These are phyloP conservation scores for Coemansia brasiliensis DNA, from an alignment of 192 early-diverging fungal species.

Conservation along the genomic window DNA sequence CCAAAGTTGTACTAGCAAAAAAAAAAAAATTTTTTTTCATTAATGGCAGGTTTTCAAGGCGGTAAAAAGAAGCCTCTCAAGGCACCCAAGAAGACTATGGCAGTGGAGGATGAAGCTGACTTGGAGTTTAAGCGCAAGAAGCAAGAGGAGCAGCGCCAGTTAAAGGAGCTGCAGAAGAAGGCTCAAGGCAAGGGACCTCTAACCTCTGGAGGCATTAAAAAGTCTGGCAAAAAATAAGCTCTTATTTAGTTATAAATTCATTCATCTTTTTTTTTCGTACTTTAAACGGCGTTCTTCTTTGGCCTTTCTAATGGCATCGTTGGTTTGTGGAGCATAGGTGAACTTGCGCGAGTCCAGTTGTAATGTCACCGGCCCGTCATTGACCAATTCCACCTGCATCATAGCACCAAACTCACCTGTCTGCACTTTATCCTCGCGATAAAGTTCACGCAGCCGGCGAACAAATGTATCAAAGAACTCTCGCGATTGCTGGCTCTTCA, in stretches of 20 bases:
- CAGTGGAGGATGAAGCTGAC: conserved; percentile 74
- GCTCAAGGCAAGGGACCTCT: conserved; percentile 63
- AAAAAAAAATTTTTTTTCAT: background rate
- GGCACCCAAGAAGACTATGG: conserved; percentile 69
- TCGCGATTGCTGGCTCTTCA: conserved; percentile 68
- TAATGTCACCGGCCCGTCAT: conserved; percentile 76
- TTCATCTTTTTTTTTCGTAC: conserved; percentile 6
- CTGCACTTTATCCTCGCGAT: conserved; percentile 70
- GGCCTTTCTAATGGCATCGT: conserved; percentile 14
- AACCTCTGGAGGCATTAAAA: conserved; percentile 71
- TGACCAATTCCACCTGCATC: conserved; percentile 89
- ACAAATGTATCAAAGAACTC: conserved; percentile 79
- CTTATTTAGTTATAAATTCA: conserved; percentile 4
- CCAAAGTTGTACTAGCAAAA: too few relatives aligned
- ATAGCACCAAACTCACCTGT: conserved; percentile 91
- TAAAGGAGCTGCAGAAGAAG: conserved; percentile 73
- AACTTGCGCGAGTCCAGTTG: conserved; percentile 59
- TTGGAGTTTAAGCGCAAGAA: conserved; percentile 76
- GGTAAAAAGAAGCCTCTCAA: conserved; percentile 90
- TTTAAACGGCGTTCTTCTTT: conserved; percentile 32
- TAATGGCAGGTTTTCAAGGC: conserved; percentile 55
- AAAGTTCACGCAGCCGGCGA: conserved; percentile 61
- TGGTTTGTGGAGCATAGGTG: conserved; percentile 11
- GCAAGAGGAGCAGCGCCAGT: conserved; percentile 73
- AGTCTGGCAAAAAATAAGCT: conserved; percentile 61